phyloP scores from a whole-genome alignment of 1,284 basidiomycete genomes.

The Papiliotrema laurentii region DNA sequence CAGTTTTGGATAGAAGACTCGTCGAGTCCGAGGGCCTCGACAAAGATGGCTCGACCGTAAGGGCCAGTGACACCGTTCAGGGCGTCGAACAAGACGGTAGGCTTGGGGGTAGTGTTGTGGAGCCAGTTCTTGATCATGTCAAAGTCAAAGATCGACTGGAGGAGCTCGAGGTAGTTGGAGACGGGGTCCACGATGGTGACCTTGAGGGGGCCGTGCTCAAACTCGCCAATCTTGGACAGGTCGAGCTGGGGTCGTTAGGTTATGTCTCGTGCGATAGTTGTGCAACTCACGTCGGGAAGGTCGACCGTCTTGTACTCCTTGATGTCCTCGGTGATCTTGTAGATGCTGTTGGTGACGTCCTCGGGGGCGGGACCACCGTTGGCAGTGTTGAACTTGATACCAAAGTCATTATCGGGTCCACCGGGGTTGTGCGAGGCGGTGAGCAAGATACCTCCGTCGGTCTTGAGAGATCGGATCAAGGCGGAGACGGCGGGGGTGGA shows the following conservation, averaged over 20 bases:
- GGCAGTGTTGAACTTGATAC: slow-evolving; percentile 97
- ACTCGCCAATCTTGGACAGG: slow-evolving; percentile 75
- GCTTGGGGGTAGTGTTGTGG: slow-evolving; percentile 56
- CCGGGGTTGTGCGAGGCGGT: slow-evolving; percentile 99
- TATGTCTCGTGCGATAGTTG: not conserved
- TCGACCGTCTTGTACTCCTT: slow-evolving; percentile 79
- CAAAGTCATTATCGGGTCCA: slow-evolving; percentile 95
- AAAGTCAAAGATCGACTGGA: slow-evolving; percentile 93
- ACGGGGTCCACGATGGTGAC: slow-evolving; percentile 95
- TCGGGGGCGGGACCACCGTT: slow-evolving; percentile 98
- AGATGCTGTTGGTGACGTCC: slow-evolving; percentile 89
- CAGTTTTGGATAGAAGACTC: slow-evolving; percentile 86
- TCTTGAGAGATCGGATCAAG: slow-evolving; percentile 91
- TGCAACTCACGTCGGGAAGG: slow-evolving; percentile 65
- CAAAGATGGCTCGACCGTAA: slow-evolving; percentile 85
- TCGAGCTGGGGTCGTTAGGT: slow-evolving; percentile 57
- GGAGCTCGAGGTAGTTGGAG: slow-evolving; percentile 76
- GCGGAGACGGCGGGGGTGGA: slow-evolving; percentile 97
- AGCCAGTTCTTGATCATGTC: slow-evolving; percentile 87
- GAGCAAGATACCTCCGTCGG: slow-evolving; percentile 91
- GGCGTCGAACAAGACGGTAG: slow-evolving; percentile 92
- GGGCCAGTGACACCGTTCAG: slow-evolving; percentile 96
- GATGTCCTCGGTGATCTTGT: slow-evolving; percentile 83
- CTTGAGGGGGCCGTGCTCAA: slow-evolving; percentile 73
- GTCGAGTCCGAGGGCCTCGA: slow-evolving; percentile 76